Percentiles rank a stretch among this genome's conserved stretches.
Evolutionary conservation across 495 filamentous ascomycete genomes (phyloP).

Genomic region (Aspergillus sclerotioniger): DNA sequence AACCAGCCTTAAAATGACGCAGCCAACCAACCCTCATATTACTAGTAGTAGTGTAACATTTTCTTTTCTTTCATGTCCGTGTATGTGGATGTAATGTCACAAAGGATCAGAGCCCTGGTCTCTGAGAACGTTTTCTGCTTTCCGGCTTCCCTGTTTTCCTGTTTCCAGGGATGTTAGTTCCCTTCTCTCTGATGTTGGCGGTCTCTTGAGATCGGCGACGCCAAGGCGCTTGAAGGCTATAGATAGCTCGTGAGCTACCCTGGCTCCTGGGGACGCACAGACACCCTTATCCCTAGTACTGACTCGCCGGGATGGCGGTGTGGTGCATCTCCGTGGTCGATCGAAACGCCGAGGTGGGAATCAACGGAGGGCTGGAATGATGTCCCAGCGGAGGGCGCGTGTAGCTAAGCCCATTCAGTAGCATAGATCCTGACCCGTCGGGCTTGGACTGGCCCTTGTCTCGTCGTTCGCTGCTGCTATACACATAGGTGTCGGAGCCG

Average conservation of each 20-base stretch:
- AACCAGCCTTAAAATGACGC: neutral
- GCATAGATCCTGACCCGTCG: constrained; percentile 19
- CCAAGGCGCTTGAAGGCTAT: neutral
- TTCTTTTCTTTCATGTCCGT: neutral
- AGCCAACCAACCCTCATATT: constrained; percentile 2
- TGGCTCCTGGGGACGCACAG: neutral
- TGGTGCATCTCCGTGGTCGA: constrained; percentile 23
- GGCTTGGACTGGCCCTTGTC: constrained; percentile 17
- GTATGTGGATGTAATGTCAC: constrained; percentile 2
- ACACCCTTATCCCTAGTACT: constrained; percentile 13
- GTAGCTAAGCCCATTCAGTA: constrained; percentile 42
- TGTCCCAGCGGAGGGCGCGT: constrained; percentile 26
- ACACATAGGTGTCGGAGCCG: constrained; percentile 34
- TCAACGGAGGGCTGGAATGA: constrained; percentile 10
- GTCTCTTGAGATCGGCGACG: neutral
- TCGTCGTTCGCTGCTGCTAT: constrained; percentile 32
- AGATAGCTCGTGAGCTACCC: neutral
- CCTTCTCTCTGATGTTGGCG: neutral
- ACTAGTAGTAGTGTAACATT: constrained; percentile 8
- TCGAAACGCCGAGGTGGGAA: constrained; percentile 15
- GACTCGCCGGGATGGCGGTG: constrained; percentile 24
- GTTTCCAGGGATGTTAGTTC: neutral
- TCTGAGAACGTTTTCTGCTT: neutral
- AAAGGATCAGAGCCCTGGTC: neutral
- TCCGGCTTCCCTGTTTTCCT: neutral